Percentiles rank a stretch among this genome's conserved stretches.
Evolutionary conservation across 2,329 filamentous ascomycete species (phyloP).

Genomic region (Pestalotiopsis sp.): DNA sequence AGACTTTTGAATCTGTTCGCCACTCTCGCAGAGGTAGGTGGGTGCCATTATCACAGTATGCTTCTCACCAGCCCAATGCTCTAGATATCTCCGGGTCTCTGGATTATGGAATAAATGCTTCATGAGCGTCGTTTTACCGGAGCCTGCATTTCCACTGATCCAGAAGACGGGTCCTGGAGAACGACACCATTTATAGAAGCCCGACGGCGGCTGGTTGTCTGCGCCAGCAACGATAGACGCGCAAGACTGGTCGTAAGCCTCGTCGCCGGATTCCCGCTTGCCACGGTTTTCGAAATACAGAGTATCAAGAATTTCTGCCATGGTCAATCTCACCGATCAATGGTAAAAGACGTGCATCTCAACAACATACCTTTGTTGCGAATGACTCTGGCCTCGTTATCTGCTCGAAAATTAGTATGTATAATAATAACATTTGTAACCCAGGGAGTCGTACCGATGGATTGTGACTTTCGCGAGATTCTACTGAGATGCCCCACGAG

Average conservation of each 20-base stretch:
- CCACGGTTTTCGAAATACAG: constrained; percentile 15
- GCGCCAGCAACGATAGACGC: constrained; percentile 8
- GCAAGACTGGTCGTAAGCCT: constrained; percentile 12
- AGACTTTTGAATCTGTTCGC: constrained; percentile 15
- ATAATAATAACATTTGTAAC: neutral
- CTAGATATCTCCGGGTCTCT: neutral
- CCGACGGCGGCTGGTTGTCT: neutral
- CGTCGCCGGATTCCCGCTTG: constrained; percentile 2
- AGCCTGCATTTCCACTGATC: constrained; percentile 23
- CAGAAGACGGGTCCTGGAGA: constrained; percentile 18
- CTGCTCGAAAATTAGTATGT: neutral
- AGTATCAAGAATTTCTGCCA: constrained; percentile 12
- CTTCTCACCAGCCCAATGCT: constrained; percentile 12
- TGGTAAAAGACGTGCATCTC: neutral
- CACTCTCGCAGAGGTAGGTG: constrained; percentile 14
- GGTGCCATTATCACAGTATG: constrained; percentile 11
- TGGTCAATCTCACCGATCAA: neutral
- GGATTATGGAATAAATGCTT: constrained; percentile 13
- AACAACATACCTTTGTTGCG: constrained; percentile 9
- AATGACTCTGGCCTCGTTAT: constrained; percentile 3
- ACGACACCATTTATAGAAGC: constrained; percentile 16
- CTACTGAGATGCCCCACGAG: constrained; percentile 11
- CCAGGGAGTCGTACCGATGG: constrained; percentile 1
- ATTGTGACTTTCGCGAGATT: constrained; percentile 2
- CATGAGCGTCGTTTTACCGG: constrained; percentile 23